Conservation (phyloP, 306 rosid species). For the Datisca glomerata region DNA sequence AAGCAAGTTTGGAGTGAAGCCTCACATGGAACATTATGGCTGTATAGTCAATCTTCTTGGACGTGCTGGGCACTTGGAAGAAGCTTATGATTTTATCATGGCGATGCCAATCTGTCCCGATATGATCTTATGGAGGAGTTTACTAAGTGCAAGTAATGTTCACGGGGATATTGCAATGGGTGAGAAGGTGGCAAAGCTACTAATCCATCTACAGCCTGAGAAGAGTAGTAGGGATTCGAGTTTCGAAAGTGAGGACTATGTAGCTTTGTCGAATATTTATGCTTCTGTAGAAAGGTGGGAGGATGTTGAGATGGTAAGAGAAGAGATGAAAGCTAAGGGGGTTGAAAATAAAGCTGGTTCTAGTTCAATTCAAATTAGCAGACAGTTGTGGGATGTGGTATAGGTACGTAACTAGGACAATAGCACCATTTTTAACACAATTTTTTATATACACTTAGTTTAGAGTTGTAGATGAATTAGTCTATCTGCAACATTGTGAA, state of each 20-base stretch:
- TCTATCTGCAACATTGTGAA: too few relatives aligned
- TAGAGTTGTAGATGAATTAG: too few relatives aligned
- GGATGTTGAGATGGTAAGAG: slow-evolving; percentile 49
- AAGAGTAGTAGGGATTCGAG: slow-evolving; percentile 12
- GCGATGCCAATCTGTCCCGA: slow-evolving; percentile 47
- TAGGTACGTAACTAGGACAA: too few relatives aligned
- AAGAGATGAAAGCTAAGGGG: slow-evolving; percentile 44
- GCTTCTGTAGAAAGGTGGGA: slow-evolving; percentile 66
- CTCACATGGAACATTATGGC: slow-evolving; percentile 50
- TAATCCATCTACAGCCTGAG: slow-evolving; percentile 23
- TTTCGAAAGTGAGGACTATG: slow-evolving; percentile 47
- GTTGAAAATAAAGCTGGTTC: slow-evolving; percentile 40
- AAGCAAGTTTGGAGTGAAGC: slow-evolving; percentile 28
- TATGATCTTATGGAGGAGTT: slow-evolving; percentile 57
- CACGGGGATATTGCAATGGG: slow-evolving; percentile 56
- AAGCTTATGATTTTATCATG: slow-evolving; percentile 44
- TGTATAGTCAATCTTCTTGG: slow-evolving; percentile 72
- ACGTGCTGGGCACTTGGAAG: slow-evolving; percentile 44
- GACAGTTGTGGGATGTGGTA: too few relatives aligned
- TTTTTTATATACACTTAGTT: too few relatives aligned
- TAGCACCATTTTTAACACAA: too few relatives aligned
- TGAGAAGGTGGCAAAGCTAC: slow-evolving; percentile 72
- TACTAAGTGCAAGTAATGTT: slow-evolving; percentile 54
- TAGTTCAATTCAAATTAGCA: slow-evolving; percentile 60
- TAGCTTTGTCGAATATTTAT: slow-evolving; percentile 71